Conservation (phyloP, 2,329 filamentous ascomycete genomes). For the Penicillium frequentans region DNA sequence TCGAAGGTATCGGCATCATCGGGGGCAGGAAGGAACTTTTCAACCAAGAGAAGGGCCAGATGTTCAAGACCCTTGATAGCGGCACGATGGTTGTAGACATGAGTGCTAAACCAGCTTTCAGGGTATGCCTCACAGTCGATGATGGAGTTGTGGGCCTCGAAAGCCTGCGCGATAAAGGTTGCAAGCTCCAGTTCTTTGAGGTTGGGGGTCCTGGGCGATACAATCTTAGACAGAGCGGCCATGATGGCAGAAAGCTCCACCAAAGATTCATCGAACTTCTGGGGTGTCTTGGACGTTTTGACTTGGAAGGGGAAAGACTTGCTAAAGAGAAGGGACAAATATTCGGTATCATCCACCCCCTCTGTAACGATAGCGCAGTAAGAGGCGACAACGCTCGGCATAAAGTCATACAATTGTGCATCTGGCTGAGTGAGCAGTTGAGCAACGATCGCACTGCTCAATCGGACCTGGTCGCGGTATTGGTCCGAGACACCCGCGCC, state of each 20-base stretch:
- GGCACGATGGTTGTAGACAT: constrained; percentile 90
- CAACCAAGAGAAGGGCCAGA: constrained; percentile 74
- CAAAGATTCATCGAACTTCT: constrained; percentile 79
- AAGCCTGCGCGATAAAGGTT: constrained; percentile 71
- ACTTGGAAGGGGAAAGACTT: constrained; percentile 84
- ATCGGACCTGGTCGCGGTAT: constrained; percentile 87
- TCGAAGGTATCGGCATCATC: constrained; percentile 92
- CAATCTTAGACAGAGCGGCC: constrained; percentile 74
- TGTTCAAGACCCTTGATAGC: constrained; percentile 84
- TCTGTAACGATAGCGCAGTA: constrained; percentile 75
- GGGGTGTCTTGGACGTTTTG: constrained; percentile 60
- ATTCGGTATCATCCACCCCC: constrained; percentile 57
- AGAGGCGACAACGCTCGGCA: constrained; percentile 87
- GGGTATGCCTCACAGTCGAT: constrained; percentile 89
- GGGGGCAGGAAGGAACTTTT: constrained; percentile 80
- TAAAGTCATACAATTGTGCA: constrained; percentile 80
- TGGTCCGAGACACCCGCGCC: constrained; percentile 72
- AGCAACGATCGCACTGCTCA: constrained; percentile 90
- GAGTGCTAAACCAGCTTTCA: constrained; percentile 82
- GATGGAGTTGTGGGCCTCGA: constrained; percentile 87
- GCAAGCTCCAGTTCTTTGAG: constrained; percentile 76
- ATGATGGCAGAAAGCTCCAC: constrained; percentile 87
- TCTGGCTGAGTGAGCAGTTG: constrained; percentile 78
- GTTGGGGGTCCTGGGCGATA: constrained; percentile 71
- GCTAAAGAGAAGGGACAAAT: constrained; percentile 85